These are phyloP conservation scores for Cicer chorassanicum DNA, from an alignment of 306 rosid genomes.

Conservation along the genomic window DNA sequence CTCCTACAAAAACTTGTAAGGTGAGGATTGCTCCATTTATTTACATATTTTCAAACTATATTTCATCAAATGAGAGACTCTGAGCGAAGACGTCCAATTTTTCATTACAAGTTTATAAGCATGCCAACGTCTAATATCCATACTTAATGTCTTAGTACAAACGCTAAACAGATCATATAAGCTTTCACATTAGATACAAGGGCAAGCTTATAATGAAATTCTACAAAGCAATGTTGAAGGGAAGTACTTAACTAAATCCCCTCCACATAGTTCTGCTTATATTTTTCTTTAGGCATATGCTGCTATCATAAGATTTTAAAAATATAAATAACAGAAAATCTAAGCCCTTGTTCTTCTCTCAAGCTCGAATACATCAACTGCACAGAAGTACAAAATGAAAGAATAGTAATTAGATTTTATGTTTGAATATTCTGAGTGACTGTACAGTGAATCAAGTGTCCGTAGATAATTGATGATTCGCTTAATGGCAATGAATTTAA, in stretches of 20 bases:
- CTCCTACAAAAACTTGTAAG: too few relatives aligned
- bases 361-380: conserved; percentile 44
- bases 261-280: conserved; percentile 37
- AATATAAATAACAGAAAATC: conserved; percentile 37
- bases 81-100: too few relatives aligned
- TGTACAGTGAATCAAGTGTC: background rate
- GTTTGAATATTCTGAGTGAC: background rate
- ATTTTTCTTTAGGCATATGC: conserved; percentile 18
- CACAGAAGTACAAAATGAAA: conserved; percentile 2
- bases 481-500: too few relatives aligned
- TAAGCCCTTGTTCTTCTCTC: conserved; percentile 28
- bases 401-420: conserved; percentile 7
- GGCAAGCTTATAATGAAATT: conserved; percentile 25
- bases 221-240: conserved; percentile 30
- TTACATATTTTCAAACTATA: too few relatives aligned
- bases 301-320: conserved; percentile 15
- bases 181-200: conserved; percentile 29
- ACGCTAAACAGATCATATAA: conserved; percentile 31
- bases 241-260: conserved; percentile 15
- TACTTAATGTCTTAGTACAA: conserved; percentile 7
- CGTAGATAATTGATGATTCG: background rate
- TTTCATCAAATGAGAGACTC: too few relatives aligned
- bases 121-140: conserved; percentile 13
- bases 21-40: too few relatives aligned
- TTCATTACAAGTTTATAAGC: background rate